A percentile compares a stretch with the other conserved stretches of the same genome.
These are phyloP conservation scores for Ambrosia hybrid DNA, from an alignment of 140 eudicot genomes.

Conservation along the genomic window DNA sequence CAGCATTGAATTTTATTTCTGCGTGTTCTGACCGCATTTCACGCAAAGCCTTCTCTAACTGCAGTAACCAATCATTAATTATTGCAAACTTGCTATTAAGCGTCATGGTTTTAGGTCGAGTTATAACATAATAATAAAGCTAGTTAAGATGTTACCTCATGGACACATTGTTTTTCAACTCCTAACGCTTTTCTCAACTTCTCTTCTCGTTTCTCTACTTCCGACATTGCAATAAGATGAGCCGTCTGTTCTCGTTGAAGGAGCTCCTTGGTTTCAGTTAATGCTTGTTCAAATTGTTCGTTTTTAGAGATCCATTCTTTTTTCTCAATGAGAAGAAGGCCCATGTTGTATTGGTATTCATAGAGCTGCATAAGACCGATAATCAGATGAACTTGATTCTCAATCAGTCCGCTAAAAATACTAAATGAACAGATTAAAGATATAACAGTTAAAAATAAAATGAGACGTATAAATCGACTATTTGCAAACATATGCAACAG, in stretches of 20 bases:
- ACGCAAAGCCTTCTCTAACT: slow-evolving; percentile 89
- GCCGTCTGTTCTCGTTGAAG: slow-evolving; percentile 74
- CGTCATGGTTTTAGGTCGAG: not conserved
- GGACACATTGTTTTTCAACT: slow-evolving; percentile 79
- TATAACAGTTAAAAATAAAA: not conserved
- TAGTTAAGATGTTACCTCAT: slow-evolving; percentile 51
- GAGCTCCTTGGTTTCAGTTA: slow-evolving; percentile 56
- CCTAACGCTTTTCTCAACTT: slow-evolving; percentile 86
- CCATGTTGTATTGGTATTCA: slow-evolving; percentile 96
- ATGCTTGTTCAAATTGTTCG: slow-evolving; percentile 56
- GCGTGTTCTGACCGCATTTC: slow-evolving; percentile 89
- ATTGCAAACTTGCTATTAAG: not conserved
- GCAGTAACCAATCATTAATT: slow-evolving; percentile 30
- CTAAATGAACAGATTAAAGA: slow-evolving; percentile 4
- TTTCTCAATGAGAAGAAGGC: slow-evolving; percentile 89
- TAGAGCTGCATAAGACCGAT: slow-evolving; percentile 59
- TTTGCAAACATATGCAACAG: not conserved
- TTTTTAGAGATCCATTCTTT: slow-evolving; percentile 65
- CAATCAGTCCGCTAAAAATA: slow-evolving; percentile 15
- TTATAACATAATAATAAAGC: slow-evolving; percentile 3
- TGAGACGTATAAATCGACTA: not conserved
- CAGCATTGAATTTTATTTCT: slow-evolving; percentile 87
- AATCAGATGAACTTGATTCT: slow-evolving; percentile 13
- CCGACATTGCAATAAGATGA: slow-evolving; percentile 68
- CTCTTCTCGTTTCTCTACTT: slow-evolving; percentile 92